Evolutionary conservation across 139 green algal genomes (phyloP).

Genomic region (Yamagishiella unicocca): DNA sequence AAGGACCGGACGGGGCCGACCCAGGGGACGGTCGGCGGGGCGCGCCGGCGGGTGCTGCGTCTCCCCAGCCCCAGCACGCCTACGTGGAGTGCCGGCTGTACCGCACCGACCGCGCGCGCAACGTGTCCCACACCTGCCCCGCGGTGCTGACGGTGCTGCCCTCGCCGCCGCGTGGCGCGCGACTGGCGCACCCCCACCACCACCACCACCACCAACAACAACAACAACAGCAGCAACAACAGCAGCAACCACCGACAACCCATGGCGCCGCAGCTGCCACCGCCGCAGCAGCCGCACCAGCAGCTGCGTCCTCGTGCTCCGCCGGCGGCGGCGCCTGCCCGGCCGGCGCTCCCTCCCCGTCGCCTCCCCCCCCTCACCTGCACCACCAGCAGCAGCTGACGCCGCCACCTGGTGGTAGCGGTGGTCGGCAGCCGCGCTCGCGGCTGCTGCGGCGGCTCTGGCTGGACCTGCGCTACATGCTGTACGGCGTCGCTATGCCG

Average conservation of each 20-base stretch:
- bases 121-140: constrained; percentile 36
- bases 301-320: not conserved
- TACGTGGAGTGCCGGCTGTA: constrained; percentile 50
- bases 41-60: too few relatives aligned
- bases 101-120: constrained; percentile 33
- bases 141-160: constrained; percentile 38
- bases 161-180: not conserved
- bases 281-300: not conserved
- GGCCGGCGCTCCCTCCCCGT: not conserved
- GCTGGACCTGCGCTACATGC: constrained; percentile 18
- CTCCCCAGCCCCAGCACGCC: not conserved
- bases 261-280: not conserved
- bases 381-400: not conserved
- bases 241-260: not conserved
- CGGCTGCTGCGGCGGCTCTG: not conserved
- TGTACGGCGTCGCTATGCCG: constrained; percentile 1
- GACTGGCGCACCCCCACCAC: too few relatives aligned
- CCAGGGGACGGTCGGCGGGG: too few relatives aligned
- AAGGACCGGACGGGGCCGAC: too few relatives aligned
- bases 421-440: not conserved
- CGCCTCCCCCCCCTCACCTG: not conserved
- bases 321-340: not conserved
- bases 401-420: too few relatives aligned
- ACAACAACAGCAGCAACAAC: not conserved
- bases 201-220: not conserved